Percentiles rank a stretch among this genome's conserved stretches.
Conservation (phyloP, 2,329 filamentous ascomycete species). For the Thelonectria olida region DNA sequence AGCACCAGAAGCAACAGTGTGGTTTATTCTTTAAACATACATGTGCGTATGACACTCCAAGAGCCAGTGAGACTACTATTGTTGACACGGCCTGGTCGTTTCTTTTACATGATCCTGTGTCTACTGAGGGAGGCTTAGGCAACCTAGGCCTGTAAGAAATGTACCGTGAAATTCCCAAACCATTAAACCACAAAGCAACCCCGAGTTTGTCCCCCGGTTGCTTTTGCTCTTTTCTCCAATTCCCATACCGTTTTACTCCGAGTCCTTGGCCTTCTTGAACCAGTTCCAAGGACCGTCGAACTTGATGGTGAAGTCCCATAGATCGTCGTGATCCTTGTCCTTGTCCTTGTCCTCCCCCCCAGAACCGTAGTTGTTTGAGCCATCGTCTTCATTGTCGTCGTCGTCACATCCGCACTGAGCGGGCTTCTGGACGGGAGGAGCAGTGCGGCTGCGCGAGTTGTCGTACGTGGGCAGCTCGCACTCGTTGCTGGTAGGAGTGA, state of each 20-base stretch:
- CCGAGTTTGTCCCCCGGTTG: too few species aligned
- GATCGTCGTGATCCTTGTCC: background rate
- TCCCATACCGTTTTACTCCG: background rate
- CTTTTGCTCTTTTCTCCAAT: background rate
- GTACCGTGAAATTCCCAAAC: slow-evolving; percentile 11
- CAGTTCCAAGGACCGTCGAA: background rate
- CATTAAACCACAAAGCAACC: background rate
- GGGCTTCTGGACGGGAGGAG: slow-evolving; percentile 8
- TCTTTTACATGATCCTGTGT: background rate
- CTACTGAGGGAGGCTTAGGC: background rate
- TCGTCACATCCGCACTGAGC: slow-evolving; percentile 8
- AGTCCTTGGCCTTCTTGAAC: background rate
- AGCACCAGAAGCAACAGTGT: too few species aligned
- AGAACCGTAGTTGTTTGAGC: background rate
- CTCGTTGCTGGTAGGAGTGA: slow-evolving; percentile 36
- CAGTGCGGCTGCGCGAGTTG: slow-evolving; percentile 25
- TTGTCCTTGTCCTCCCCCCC: background rate
- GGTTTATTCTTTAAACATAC: too few species aligned
- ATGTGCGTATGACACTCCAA: too few species aligned
- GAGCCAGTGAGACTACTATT: too few species aligned
- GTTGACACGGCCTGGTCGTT: too few species aligned
- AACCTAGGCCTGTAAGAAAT: background rate
- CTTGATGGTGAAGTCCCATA: background rate
- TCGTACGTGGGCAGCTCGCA: slow-evolving; percentile 43
- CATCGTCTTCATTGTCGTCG: background rate